Percentiles rank a stretch among this genome's conserved stretches.
phyloP scores from a whole-genome alignment of 2,329 filamentous ascomycete genomes.

The Pseudocercospora vitis region DNA sequence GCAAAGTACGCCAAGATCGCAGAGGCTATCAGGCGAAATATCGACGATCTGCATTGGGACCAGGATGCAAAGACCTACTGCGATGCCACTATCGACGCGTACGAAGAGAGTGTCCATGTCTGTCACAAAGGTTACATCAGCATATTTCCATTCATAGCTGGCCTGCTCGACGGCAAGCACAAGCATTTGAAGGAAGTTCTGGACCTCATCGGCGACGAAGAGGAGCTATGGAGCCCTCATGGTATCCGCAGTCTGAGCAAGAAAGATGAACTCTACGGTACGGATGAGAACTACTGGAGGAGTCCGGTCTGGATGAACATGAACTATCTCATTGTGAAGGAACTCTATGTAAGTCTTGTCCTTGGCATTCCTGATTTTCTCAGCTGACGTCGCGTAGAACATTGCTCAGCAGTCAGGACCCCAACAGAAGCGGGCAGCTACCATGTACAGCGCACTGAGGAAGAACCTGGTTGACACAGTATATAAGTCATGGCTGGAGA shows the following conservation, averaged over 20 bases:
- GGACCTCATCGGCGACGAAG: slow-evolving; percentile 74
- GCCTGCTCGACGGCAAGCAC: slow-evolving; percentile 72
- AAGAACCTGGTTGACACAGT: slow-evolving; percentile 87
- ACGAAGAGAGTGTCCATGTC: slow-evolving; percentile 82
- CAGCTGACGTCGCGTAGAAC: slow-evolving; percentile 47
- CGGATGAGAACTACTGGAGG: slow-evolving; percentile 95
- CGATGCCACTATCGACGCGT: slow-evolving; percentile 92
- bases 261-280: slow-evolving; percentile 79
- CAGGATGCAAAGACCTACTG: slow-evolving; percentile 80
- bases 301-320: slow-evolving; percentile 95
- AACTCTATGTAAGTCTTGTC: slow-evolving; percentile 75
- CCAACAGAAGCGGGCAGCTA: slow-evolving; percentile 65
- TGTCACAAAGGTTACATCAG: slow-evolving; percentile 98
- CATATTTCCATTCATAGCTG: slow-evolving; percentile 86
- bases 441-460: slow-evolving; percentile 74
- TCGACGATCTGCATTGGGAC: slow-evolving; percentile 93
- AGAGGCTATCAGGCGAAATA: slow-evolving; percentile 76
- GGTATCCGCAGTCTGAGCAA: slow-evolving; percentile 90
- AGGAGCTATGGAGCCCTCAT: slow-evolving; percentile 84
- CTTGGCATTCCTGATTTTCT: too few relatives aligned
- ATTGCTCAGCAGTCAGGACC: slow-evolving; percentile 66
- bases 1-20: slow-evolving; percentile 70
- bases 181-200: slow-evolving; percentile 72
- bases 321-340: slow-evolving; percentile 81
- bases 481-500: slow-evolving; percentile 82